Percentiles rank a stretch among this genome's conserved stretches.
phyloP scores from a whole-genome alignment of 352 stramenopile genomes.

The Thraustochytrium striatum region DNA sequence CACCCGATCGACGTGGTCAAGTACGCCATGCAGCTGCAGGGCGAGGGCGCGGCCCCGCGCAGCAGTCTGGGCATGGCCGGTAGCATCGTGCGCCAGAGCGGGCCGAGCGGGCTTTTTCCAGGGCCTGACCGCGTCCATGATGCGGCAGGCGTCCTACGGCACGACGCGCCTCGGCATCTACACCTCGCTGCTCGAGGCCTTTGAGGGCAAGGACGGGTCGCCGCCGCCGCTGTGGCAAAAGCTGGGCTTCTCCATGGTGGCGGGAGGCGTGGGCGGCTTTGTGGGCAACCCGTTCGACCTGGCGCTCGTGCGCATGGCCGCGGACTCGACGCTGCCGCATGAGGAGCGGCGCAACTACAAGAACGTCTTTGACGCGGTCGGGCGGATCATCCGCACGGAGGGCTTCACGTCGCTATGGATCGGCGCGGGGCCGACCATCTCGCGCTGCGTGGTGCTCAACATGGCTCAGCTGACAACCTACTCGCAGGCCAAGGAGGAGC shows the following conservation, averaged over 20 bases:
- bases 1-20: slow-evolving; percentile 46
- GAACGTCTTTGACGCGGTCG: slow-evolving; percentile 63
- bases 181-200: slow-evolving; percentile 65
- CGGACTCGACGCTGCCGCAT: slow-evolving; percentile 56
- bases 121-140: slow-evolving; percentile 64
- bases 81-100: slow-evolving; percentile 53
- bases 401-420: slow-evolving; percentile 64
- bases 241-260: slow-evolving; percentile 62
- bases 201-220: not conserved
- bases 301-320: slow-evolving; percentile 71
- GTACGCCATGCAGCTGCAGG: slow-evolving; percentile 25
- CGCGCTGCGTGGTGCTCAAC: slow-evolving; percentile 68
- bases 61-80: not conserved
- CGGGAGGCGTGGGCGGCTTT: slow-evolving; percentile 63
- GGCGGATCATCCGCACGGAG: slow-evolving; percentile 65
- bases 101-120: slow-evolving; percentile 62
- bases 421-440: slow-evolving; percentile 65
- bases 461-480: slow-evolving; percentile 70
- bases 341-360: slow-evolving; percentile 60
- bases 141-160: slow-evolving; percentile 69
- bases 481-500: slow-evolving; percentile 68
- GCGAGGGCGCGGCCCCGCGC: not conserved
- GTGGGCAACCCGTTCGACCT: slow-evolving; percentile 73
- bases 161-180: slow-evolving; percentile 71
- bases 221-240: slow-evolving; percentile 49